Evolutionary conservation across 139 green algal species (phyloP).

Genomic region (Chlorella vulgaris): DNA sequence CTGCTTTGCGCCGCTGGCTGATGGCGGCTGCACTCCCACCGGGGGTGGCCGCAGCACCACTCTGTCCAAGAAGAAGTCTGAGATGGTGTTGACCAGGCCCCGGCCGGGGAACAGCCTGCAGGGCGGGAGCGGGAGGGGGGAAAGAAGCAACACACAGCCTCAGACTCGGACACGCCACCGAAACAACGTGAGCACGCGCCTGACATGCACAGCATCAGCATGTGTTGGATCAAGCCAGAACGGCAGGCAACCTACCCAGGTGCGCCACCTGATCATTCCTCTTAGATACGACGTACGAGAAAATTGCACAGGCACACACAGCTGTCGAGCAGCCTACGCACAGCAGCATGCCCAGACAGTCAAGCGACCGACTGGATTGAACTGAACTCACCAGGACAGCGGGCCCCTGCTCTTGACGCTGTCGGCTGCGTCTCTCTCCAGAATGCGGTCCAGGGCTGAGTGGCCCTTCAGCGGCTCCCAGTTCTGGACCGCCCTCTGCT

Average conservation of each 20-base stretch:
- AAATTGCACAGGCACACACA: too few relatives aligned
- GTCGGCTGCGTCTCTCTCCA: not conserved
- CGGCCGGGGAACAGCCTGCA: slow-evolving; percentile 25
- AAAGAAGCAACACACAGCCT: not conserved
- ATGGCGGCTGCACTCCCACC: not conserved
- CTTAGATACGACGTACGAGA: too few relatives aligned
- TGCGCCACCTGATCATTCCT: too few relatives aligned
- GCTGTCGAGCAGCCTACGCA: too few relatives aligned
- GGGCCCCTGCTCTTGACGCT: not conserved
- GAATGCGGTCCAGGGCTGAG: not conserved
- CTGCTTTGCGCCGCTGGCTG: not conserved
- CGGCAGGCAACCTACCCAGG: too few relatives aligned
- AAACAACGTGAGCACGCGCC: too few relatives aligned
- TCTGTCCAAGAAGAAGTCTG: slow-evolving; percentile 21
- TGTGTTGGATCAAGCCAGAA: too few relatives aligned
- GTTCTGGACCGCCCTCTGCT: slow-evolving; percentile 21
- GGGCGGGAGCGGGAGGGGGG: not conserved
- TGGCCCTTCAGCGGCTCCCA: slow-evolving; percentile 27
- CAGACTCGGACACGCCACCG: too few relatives aligned
- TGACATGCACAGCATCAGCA: too few relatives aligned
- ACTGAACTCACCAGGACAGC: slow-evolving; percentile 1
- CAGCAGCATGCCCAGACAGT: not conserved
- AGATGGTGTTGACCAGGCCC: slow-evolving; percentile 34
- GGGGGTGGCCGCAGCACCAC: not conserved
- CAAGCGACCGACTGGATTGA: not conserved